A percentile compares a stretch with the other conserved stretches of the same genome.
phyloP scores from a whole-genome alignment of 352 stramenopile species.

The Pythium phragmitis region DNA sequence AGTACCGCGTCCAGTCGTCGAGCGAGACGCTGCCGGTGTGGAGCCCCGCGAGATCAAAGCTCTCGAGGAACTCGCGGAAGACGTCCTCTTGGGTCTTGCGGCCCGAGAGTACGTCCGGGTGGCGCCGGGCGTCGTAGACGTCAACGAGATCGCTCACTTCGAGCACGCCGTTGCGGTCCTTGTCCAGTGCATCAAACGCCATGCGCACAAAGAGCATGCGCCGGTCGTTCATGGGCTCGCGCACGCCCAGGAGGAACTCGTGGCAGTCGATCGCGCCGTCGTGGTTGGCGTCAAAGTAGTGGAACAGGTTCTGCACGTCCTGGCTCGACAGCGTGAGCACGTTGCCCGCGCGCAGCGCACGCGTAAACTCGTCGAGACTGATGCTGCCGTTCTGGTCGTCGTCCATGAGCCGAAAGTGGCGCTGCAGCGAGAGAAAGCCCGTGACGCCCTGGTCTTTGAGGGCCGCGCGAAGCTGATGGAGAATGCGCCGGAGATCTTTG shows the following conservation, averaged over 20 bases:
- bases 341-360: constrained; percentile 56
- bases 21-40: constrained; percentile 62
- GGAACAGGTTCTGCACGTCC: constrained; percentile 68
- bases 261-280: constrained; percentile 77
- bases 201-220: constrained; percentile 79
- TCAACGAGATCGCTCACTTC: constrained; percentile 69
- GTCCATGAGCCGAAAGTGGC: constrained; percentile 75
- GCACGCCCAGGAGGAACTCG: constrained; percentile 85
- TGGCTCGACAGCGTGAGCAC: constrained; percentile 42
- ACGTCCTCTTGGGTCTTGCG: constrained; percentile 77
- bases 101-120: constrained; percentile 82
- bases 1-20: constrained; percentile 83
- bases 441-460: constrained; percentile 65
- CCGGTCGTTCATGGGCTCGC: constrained; percentile 78
- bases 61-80: constrained; percentile 82
- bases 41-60: constrained; percentile 56
- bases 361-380: constrained; percentile 73
- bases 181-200: constrained; percentile 89
- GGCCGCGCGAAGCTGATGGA: constrained; percentile 44
- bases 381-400: constrained; percentile 70
- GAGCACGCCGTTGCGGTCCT: constrained; percentile 67
- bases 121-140: constrained; percentile 78
- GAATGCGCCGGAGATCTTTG: constrained; percentile 61
- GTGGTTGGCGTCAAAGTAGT: constrained; percentile 87
- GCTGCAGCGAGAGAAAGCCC: constrained; percentile 76